Base-by-base conservation (phyloP, 257 asterid species). In the Hygrophila difformis region DNA sequence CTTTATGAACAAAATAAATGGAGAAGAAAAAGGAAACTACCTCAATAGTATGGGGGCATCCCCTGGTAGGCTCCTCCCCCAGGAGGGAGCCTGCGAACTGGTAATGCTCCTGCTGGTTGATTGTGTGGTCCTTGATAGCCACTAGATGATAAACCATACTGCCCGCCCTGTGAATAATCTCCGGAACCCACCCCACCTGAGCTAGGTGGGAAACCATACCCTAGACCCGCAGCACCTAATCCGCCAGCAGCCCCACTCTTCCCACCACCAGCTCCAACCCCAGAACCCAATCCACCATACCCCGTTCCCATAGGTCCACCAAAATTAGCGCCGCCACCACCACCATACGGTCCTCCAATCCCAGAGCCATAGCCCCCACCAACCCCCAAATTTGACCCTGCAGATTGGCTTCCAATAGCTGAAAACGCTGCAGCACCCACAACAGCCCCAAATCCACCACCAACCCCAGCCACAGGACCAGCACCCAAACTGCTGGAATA, bases 51-150 rank as follows among this genome's bases (percentile, higher is more conserved):
- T 51, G 76, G 87, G 46, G 64, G 84, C 72, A 66, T 55, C 60
- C 93, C 86, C 64, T 69, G 89, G 72, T 70, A 81, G 59, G 69
- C 51, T 51, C 81, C 93, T n/a, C 81, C 93, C 15, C 95, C 89
- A 36, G 80, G 72, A 12, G 78, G 78, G 37, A 66, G 64, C 60
- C 93, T 73, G 39, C 77, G 76, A 14, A 70, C 69, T 23, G 79
- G 61, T 8, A 79, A 54, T 45, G 70, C 45, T 36, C 79, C 91
- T 8, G 80, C 43, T 19, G 60, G 57, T 53, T 68, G 94, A 61
- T 75, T 77, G 52, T 69, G 84, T 56, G 55, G 84, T 55, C 65
- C 64, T 45, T 67, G 88, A 69, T 78, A 75, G 31, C 67, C 79
- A 62, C 71, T 57, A 9, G 79, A 38, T 13, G 87, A 23, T 44